Base-by-base conservation (phyloP, 2,329 filamentous ascomycete genomes). In the Cladosporium sp. region DNA sequence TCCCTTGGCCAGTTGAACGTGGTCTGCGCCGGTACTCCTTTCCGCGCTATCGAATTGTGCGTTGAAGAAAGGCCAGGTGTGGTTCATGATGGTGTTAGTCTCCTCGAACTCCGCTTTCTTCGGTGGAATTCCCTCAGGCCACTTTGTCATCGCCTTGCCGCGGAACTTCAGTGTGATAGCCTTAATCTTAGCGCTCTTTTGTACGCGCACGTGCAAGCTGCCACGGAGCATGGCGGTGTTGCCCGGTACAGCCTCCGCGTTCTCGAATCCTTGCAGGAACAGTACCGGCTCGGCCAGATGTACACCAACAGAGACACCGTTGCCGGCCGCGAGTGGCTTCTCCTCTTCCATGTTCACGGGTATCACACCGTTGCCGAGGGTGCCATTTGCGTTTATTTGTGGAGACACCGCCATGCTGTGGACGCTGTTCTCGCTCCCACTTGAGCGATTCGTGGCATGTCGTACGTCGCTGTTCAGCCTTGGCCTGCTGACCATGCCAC, bases 41-140 rank as follows among this genome's bases (percentile, higher is more conserved):
- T 89, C 84, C 5, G 86, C 85, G 67, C 82, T 80, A 67, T 83
- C 80, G 68, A 88, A 86, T 68, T 87, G 85, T 57, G 91, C 90
- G 73, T 97, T 96, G 83, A 97, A 99, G 76, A 98, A 98, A 0
- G 90, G 94, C 79, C 92, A 88, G 21, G 88, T 94, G 74, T 97
- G 93, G 48, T 91, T 94, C 78, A 96, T 89, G 66, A 98, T 84
- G 3, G 89, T 91, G 70, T 95, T 91, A 68, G 92, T 91, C 75
- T 98, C 93, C 72, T 88, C 90, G 62, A 92, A 88, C 48, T 96
- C 91, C 1, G 89, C 85, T 77, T 96, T 97, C 65, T 89, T 85
- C 0, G 93, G 93, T 3, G 95, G 94, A 32, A 98, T 95, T 59
- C 93, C 88, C 81, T 98, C 95, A 18, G 95, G 94, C 95, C 95